Evolutionary conservation across 2,329 filamentous ascomycete genomes (phyloP), one percentile per base, ranked within the genome.

Genomic region (Botrytis hyacinthi): DNA sequence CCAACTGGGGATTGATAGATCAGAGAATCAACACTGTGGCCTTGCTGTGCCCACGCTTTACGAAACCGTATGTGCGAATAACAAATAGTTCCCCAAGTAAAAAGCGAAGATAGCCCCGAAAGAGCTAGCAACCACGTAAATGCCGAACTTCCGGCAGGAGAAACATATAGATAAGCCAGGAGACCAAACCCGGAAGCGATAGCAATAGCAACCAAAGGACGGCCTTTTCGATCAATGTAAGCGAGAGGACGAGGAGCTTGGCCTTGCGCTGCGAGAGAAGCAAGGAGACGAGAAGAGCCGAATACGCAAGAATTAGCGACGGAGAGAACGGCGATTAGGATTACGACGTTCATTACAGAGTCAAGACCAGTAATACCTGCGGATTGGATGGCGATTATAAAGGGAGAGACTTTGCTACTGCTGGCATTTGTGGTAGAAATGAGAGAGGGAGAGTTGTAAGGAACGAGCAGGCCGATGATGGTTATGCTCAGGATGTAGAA

Each of bases 251-350:
- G 86, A 9, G 95, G 94, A 0, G 93, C 94, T 81, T 97, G 94
- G 73, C 90, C 88, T 83, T 97, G 94, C 81, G 97, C 94, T 51
- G 94, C 95, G 1, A 98, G 88, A 3, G 95, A 95, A 48, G 94
- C 93, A 14, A 98, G 89, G 2, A 95, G 98, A 77, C 95, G 91
- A 0, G 93, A 96, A 46, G 93, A 94, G 62, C 94, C 95, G 62
- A 97, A 98, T 76, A 98, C 92, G 77, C 94, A 92, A 26, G 93
- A 95, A 83, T 97, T 98, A 74, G 94, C 94, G 74, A 98, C 95
- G 1, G 93, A 97, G 40, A 98, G 85, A 35, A 97, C 94, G 42
- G 95, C 92, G 74, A 97, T 90, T 81, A 98, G 89, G 81, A 98
- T 97, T 74, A 98, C 94, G 32, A 90, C 91, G 82, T 98, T 98